Evolutionary conservation across 139 green algal species (phyloP).

Genomic region (Coelastrella sp.): DNA sequence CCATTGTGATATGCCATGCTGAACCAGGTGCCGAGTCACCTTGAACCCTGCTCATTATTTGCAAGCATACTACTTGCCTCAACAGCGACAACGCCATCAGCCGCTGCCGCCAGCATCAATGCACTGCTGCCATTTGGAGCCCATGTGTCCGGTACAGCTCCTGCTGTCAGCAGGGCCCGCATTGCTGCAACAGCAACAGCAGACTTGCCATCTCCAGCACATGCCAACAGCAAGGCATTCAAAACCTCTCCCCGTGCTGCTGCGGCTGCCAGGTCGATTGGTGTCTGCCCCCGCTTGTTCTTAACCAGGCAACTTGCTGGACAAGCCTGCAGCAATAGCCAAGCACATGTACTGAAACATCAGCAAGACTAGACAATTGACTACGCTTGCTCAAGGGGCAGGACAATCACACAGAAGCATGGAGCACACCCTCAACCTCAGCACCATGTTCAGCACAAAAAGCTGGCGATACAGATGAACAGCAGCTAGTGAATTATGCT

Average conservation of each 20-base stretch:
- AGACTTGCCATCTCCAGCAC: constrained; percentile 37
- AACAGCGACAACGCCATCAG: constrained; percentile 63
- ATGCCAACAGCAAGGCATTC: constrained; percentile 86
- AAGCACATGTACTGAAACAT: no score
- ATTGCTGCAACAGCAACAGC: constrained; percentile 61
- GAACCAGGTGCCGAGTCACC: neutral
- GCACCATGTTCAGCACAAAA: no score
- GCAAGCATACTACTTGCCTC: constrained; percentile 35
- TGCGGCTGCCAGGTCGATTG: constrained; percentile 69
- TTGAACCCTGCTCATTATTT: no score
- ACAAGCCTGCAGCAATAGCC: constrained; percentile 44
- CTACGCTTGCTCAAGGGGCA: no score
- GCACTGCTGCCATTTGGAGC: constrained; percentile 78
- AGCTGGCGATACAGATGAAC: no score
- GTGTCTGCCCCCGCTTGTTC: constrained; percentile 63
- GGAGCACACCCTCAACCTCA: no score
- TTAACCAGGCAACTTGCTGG: constrained; percentile 58
- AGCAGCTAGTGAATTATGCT: no score
- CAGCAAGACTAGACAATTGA: no score
- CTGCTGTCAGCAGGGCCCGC: constrained; percentile 63
- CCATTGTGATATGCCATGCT: neutral
- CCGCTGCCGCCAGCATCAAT: constrained; percentile 83
- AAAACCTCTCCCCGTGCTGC: constrained; percentile 74
- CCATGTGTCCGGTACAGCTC: constrained; percentile 85
- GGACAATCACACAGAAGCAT: no score